phyloP scores from a whole-genome alignment of 75 land plant species.

The Pinus albicaulis region DNA sequence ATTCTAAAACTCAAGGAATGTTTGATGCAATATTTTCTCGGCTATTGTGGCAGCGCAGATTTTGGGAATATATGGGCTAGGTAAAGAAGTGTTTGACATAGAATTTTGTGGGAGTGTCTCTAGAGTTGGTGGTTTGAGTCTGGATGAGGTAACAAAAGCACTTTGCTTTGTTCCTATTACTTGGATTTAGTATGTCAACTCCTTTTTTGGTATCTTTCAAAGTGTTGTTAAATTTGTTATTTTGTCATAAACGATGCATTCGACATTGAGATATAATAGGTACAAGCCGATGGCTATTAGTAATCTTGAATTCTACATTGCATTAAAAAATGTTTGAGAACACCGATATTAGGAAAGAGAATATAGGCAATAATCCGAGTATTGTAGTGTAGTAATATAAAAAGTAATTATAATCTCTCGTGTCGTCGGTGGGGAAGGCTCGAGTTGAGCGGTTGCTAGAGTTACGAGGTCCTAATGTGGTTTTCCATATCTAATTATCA shows the following conservation, averaged over 20 bases:
- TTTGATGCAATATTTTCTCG: conserved; percentile 18
- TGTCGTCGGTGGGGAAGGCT: background rate
- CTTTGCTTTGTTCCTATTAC: background rate
- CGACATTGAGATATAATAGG: background rate
- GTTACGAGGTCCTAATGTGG: background rate
- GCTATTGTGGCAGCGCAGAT: conserved; percentile 99
- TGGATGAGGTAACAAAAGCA: conserved; percentile 68
- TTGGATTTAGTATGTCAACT: background rate
- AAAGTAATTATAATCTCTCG: background rate
- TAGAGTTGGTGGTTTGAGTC: conserved; percentile 77
- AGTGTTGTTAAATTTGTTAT: background rate
- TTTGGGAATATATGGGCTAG: conserved; percentile 94
- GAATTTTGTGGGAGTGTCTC: conserved; percentile 93
- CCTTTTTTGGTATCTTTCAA: background rate
- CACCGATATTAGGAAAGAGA: background rate
- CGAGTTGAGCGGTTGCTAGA: background rate
- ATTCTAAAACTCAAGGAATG: background rate
- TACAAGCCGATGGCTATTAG: background rate
- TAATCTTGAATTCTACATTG: background rate
- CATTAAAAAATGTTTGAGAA: no score
- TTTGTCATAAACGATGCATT: background rate
- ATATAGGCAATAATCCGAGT: background rate
- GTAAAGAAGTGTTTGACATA: conserved; percentile 76
- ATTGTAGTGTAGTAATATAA: background rate
- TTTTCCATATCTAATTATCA: background rate